Evolutionary conservation across 2,329 filamentous ascomycete genomes (phyloP), one percentile per base, ranked within the genome.

Genomic region (Trichoderma brevicompactum): DNA sequence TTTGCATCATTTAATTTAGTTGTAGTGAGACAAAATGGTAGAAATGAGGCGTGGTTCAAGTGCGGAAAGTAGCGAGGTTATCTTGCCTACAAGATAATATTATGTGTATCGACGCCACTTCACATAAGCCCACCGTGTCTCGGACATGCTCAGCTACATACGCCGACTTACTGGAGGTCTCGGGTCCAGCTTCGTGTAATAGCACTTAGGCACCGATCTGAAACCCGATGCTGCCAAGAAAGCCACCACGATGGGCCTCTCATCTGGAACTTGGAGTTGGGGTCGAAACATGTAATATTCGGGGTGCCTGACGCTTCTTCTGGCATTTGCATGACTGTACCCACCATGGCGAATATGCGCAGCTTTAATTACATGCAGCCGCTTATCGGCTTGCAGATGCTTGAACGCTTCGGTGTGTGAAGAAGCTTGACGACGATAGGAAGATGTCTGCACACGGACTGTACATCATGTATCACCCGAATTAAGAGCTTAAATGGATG

Each of bases 311-410:
- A 17, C 34, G 49, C 32, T 8, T n/a, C 52, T 41, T 9, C 36
- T n/a, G 36, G 34, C 36, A 8, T 13, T 53, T 28, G 60, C 60
- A 54, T 62, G 59, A 44, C 59, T 52, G 59, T 63, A 7, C 32
- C 49, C 40, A 38, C 48, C 41, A 41, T 15, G 2, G 43, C 10
- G 7, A 38, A 23, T 3, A 46, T 9, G 55, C 34, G n/a, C 15
- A 63, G 56, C 48, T 36, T 12, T 15, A 17, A 19, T 48, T 13
- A 19, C 19, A 19, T 60, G 36, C 44, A 60, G 44, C 44, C 41
- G 9, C 6, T 5, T 19, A 48, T 48, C 12, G 28, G 10, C 41
- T 7, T 46, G 36, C n/a, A 34, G 36, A 28, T 43, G 44, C 23
- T n/a, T 6, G 3, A 7, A 13, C 7, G 15, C 23, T 13, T 34